A percentile compares a stretch with the other conserved stretches of the same genome.
These are phyloP conservation scores for Annulohypoxylon nitens DNA, from an alignment of 495 filamentous ascomycete genomes.

Conservation along the genomic window DNA sequence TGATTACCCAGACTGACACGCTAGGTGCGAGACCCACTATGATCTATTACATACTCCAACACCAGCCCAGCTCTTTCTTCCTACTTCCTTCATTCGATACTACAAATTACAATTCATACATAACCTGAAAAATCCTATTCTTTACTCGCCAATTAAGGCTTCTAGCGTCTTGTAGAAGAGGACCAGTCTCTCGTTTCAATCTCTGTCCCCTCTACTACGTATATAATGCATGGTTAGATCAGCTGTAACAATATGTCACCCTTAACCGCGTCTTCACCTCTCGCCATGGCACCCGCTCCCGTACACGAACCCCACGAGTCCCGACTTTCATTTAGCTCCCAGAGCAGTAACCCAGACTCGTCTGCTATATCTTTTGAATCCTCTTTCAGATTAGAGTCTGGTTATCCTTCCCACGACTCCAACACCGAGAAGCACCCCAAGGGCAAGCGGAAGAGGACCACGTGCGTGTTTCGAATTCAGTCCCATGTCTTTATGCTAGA, in stretches of 20 bases:
- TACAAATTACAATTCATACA: background rate
- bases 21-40: conserved; percentile 35
- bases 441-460: conserved; percentile 68
- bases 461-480: conserved; percentile 56
- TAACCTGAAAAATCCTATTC: conserved; percentile 18
- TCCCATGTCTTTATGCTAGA: conserved; percentile 26
- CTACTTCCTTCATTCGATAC: background rate
- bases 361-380: conserved; percentile 50
- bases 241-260: conserved; percentile 42
- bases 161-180: conserved; percentile 20
- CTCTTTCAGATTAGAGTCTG: conserved; percentile 49
- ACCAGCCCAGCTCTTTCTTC: conserved; percentile 29
- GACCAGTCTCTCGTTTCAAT: conserved; percentile 47
- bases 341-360: conserved; percentile 48
- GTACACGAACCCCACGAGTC: conserved; percentile 41
- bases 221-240: conserved; percentile 48
- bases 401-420: conserved; percentile 49
- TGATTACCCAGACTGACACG: conserved; percentile 44
- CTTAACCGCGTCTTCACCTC: conserved; percentile 49
- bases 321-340: conserved; percentile 47
- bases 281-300: conserved; percentile 44
- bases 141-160: conserved; percentile 29
- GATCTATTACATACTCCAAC: conserved; percentile 31
- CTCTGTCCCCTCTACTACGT: conserved; percentile 39
- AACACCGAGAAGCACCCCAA: conserved; percentile 58